Percentiles rank a stretch among this genome's conserved stretches.
phyloP scores from a whole-genome alignment of 1,139 yeast species.

The Geotrichum histeridarum region DNA sequence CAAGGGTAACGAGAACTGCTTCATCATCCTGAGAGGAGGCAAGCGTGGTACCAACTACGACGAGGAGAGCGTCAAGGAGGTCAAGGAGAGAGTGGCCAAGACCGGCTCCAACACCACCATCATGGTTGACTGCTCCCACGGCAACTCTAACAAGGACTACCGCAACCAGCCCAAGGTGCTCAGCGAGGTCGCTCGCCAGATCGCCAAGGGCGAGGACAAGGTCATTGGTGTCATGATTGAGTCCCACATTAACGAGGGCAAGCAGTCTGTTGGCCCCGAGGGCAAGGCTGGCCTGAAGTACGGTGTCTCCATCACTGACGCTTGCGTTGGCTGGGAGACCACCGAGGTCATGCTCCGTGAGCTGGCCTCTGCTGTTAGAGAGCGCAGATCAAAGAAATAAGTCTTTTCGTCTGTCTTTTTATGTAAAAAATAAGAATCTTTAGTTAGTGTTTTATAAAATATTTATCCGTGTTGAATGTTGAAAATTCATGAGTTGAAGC shows the following conservation, averaged over 20 bases:
- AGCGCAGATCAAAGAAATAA: slow-evolving; percentile 1
- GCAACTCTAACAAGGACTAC: slow-evolving; percentile 90
- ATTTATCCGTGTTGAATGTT: background rate
- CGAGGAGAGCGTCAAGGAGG: slow-evolving; percentile 66
- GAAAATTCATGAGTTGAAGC: background rate
- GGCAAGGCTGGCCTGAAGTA: slow-evolving; percentile 75
- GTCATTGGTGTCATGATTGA: slow-evolving; percentile 90
- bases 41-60: slow-evolving; percentile 91
- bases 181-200: slow-evolving; percentile 71
- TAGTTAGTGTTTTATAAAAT: background rate
- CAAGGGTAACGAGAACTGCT: slow-evolving; percentile 75
- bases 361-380: slow-evolving; percentile 62
- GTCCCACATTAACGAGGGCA: slow-evolving; percentile 87
- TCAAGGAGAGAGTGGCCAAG: slow-evolving; percentile 54
- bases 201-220: slow-evolving; percentile 65
- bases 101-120: slow-evolving; percentile 43
- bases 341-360: slow-evolving; percentile 75
- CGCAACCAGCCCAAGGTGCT: slow-evolving; percentile 90
- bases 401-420: background rate
- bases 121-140: slow-evolving; percentile 98
- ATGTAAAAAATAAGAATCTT: background rate
- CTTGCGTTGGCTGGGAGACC: slow-evolving; percentile 89
- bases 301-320: slow-evolving; percentile 96
- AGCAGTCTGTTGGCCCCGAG: slow-evolving; percentile 64
- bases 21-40: slow-evolving; percentile 90